Evolutionary conservation across 495 filamentous ascomycete species (phyloP), one percentile per base, ranked within the genome.

Genomic region (Talaromyces nanjingensis): DNA sequence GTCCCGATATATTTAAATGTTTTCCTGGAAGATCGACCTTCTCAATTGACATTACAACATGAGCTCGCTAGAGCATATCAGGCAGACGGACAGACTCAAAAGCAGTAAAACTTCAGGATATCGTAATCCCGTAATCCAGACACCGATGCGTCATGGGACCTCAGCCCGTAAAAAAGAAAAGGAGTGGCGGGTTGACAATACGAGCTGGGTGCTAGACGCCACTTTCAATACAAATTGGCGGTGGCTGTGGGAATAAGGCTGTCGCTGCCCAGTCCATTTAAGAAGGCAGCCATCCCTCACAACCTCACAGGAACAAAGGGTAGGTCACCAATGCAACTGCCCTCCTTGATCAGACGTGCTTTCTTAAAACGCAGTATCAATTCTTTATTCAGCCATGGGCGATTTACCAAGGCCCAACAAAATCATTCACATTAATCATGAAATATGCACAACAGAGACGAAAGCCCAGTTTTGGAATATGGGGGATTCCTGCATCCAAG

Each of bases 1-100:
- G 72, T 78, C 11, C 63, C 59, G 14, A 67, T 78, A 22, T 4
- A 63, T 63, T 18, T 69, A 63, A 25, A 56, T 39, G 53, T 59
- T 12, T 64, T 70, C 18, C 37, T 49, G 25, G 65, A 76, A 68
- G 67, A 72, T 63, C 58, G 75, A 65, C 65, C 64, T 14, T 16
- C 49, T 57, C 69, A 70, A 62, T 69, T 77, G 20, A 27, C 47
- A 18, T 79, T 74, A 33, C 66, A 78, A 63, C 65, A 73, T 57
- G 55, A 39, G 20, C 74, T 79, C 22, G 75, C 71, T 65, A 56
- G 34, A 70, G 63, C 56, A 65, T 77, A 73, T 59, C 8, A 33
- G 39, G 9, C 31, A 29, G 63, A 70, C 60, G 70, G 73, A 25
- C 72, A 74, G 64, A n/a, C n/a, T n/a, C n/a, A n/a, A n/a, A n/a